A percentile compares a stretch with the other conserved stretches of the same genome.
Conservation (phyloP, 176 grass and related monocot species). For the Metroxylon sagu region DNA sequence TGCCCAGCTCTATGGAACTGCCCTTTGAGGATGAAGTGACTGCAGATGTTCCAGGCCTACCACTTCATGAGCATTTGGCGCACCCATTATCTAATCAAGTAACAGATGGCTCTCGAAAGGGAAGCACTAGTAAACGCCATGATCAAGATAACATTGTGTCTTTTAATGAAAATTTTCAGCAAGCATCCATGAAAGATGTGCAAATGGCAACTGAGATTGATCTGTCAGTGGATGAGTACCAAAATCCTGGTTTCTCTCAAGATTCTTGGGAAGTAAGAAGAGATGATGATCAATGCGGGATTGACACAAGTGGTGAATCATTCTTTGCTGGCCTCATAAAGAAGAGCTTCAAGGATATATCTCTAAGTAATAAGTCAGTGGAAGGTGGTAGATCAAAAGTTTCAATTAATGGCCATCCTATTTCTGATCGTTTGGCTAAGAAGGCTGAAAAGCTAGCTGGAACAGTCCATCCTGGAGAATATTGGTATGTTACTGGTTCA, state of each 20-base stretch:
- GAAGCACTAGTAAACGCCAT: neutral
- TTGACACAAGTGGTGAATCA: slow-evolving; percentile 57
- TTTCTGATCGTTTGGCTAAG: slow-evolving; percentile 76
- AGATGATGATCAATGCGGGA: slow-evolving; percentile 57
- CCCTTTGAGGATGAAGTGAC: slow-evolving; percentile 15
- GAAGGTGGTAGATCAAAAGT: slow-evolving; percentile 44
- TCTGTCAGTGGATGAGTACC: slow-evolving; percentile 45
- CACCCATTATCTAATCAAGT: slow-evolving; percentile 38
- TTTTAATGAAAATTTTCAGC: slow-evolving; percentile 7
- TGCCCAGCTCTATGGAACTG: slow-evolving; percentile 17
- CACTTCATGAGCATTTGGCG: slow-evolving; percentile 38
- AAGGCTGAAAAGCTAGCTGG: slow-evolving; percentile 95
- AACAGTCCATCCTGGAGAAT: slow-evolving; percentile 67
- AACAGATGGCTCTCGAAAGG: slow-evolving; percentile 14
- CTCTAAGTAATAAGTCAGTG: slow-evolving; percentile 56
- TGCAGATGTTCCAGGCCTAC: slow-evolving; percentile 17
- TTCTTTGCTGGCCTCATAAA: slow-evolving; percentile 81
- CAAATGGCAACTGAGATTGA: slow-evolving; percentile 36
- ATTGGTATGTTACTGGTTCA: slow-evolving; percentile 52
- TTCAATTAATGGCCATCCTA: slow-evolving; percentile 81
- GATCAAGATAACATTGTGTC: slow-evolving; percentile 14
- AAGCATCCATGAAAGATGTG: slow-evolving; percentile 25
- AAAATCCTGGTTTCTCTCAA: slow-evolving; percentile 59
- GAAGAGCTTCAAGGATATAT: slow-evolving; percentile 59
- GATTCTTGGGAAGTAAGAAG: slow-evolving; percentile 47